Evolutionary conservation across 129 eudicot genomes (phyloP), one percentile per base, ranked within the genome.

Genomic region (Rutidosis leptorrhynchoides): DNA sequence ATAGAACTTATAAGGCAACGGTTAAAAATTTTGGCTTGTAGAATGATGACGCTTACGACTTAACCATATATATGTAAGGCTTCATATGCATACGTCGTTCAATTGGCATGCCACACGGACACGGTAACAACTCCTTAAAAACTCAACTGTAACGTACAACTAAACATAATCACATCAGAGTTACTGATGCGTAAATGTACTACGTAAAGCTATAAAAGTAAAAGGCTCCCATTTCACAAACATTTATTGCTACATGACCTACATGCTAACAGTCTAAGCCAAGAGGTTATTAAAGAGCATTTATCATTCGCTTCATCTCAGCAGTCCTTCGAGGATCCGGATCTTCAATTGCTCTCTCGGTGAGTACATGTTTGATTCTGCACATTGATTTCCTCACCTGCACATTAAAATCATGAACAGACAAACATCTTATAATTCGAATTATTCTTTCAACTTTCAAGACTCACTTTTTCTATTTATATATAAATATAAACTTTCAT

Each of bases 371-470:
- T 77, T 90, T 90, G 80, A 90, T 90, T 49, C 92, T 83, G 54
- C 95, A 82, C 95, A 87, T 90, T 33, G 97, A 87, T 75, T 87
- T 90, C 67, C 93, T 75, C 43, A 90, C 95, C 95, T 84, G 79
- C 67, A 72, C 20, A 6, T 60, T 22, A 21, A 56, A 12, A 42
- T 4, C 4, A 42, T 43, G 27, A 35, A n/a, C n/a, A n/a, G n/a
- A n/a, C 5, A 20, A 26, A 32, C 14, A 24, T 19, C 55, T 9
- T 15, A 45, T 48, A n/a, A n/a, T n/a, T n/a, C n/a, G n/a, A n/a
- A n/a, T n/a, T n/a, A n/a, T n/a, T n/a, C n/a, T n/a, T n/a, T n/a
- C n/a, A n/a, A n/a, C n/a, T n/a, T n/a, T n/a, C n/a, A n/a, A n/a
- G n/a, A n/a, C n/a, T n/a, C n/a, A n/a, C n/a, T n/a, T n/a, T n/a